Conservation (phyloP, 2,329 filamentous ascomycete species). For the Penicillium aurantiogriseum region DNA sequence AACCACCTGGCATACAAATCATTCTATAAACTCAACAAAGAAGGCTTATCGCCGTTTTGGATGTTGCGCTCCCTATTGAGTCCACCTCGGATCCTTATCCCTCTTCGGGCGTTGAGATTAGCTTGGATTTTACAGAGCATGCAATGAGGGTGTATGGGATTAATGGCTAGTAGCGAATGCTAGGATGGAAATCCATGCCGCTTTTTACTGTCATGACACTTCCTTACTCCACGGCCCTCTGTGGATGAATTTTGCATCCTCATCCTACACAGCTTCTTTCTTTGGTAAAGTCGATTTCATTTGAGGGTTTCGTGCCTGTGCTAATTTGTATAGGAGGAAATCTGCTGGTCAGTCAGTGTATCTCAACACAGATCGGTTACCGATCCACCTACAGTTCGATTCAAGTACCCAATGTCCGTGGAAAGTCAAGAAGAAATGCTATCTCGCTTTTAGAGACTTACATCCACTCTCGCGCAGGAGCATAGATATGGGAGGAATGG, state of each 20-base stretch:
- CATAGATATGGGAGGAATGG: not conserved
- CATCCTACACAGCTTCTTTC: not conserved
- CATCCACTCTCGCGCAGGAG: not conserved
- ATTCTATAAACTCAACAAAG: not conserved
- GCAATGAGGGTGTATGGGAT: not conserved
- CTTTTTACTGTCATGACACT: too few species aligned
- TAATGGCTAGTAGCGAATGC: not conserved
- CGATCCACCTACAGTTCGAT: not conserved
- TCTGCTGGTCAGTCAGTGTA: not conserved
- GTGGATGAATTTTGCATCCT: not conserved
- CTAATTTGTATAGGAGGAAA: not conserved
- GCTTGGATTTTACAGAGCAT: not conserved
- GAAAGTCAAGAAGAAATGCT: not conserved
- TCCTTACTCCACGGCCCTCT: not conserved
- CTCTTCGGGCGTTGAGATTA: not conserved
- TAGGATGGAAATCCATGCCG: not conserved
- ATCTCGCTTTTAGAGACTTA: not conserved
- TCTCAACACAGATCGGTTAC: not conserved
- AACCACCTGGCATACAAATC: not conserved
- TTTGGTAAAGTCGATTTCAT: not conserved
- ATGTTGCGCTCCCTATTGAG: not conserved
- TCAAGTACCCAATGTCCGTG: not conserved
- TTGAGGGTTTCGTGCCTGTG: not conserved
- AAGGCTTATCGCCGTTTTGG: not conserved
- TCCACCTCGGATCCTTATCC: not conserved